A percentile compares a stretch with the other conserved stretches of the same genome.
Conservation (phyloP, 1,284 basidiomycete species). For the Marasmius oreades region DNA sequence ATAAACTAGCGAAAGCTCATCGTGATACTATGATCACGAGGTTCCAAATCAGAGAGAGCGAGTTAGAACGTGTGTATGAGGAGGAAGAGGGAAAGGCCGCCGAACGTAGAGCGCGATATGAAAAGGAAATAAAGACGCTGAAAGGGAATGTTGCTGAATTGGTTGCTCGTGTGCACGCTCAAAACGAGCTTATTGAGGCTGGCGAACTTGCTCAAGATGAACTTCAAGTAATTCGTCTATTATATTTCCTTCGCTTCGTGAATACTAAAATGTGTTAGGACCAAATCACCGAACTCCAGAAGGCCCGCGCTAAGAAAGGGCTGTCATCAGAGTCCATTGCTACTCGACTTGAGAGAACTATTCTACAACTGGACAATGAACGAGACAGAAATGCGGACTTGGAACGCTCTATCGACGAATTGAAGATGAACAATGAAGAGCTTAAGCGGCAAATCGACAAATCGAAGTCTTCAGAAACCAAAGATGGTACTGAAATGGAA, state of each 20-base stretch:
- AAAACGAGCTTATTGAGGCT: slow-evolving; percentile 31
- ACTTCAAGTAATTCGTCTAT: slow-evolving; percentile 35
- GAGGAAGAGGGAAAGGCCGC: slow-evolving; percentile 37
- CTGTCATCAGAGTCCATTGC: slow-evolving; percentile 41
- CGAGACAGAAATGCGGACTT: slow-evolving; percentile 51
- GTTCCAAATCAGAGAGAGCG: slow-evolving; percentile 59
- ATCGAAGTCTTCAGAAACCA: slow-evolving; percentile 64
- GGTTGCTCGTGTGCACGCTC: slow-evolving; percentile 34
- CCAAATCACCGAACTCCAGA: slow-evolving; percentile 40
- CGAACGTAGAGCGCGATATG: slow-evolving; percentile 20
- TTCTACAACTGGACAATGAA: slow-evolving; percentile 54
- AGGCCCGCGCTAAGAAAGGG: slow-evolving; percentile 44
- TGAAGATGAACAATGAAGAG: slow-evolving; percentile 50
- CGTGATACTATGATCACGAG: slow-evolving; percentile 61
- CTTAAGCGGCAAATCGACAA: slow-evolving; percentile 61
- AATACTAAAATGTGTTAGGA: slow-evolving; percentile 27
- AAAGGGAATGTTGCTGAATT: slow-evolving; percentile 22
- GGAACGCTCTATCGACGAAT: slow-evolving; percentile 51
- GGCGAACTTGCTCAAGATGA: slow-evolving; percentile 39
- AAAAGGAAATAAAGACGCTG: slow-evolving; percentile 25
- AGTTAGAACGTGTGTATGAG: slow-evolving; percentile 49
- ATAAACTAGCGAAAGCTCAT: slow-evolving; percentile 52
- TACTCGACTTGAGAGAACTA: slow-evolving; percentile 53
- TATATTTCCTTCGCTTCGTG: slow-evolving; percentile 4
- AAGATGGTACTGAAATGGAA: slow-evolving; percentile 57